These are phyloP conservation scores for Akanthomyces muscarius DNA, from an alignment of 2,329 filamentous ascomycete species.

Conservation along the genomic window DNA sequence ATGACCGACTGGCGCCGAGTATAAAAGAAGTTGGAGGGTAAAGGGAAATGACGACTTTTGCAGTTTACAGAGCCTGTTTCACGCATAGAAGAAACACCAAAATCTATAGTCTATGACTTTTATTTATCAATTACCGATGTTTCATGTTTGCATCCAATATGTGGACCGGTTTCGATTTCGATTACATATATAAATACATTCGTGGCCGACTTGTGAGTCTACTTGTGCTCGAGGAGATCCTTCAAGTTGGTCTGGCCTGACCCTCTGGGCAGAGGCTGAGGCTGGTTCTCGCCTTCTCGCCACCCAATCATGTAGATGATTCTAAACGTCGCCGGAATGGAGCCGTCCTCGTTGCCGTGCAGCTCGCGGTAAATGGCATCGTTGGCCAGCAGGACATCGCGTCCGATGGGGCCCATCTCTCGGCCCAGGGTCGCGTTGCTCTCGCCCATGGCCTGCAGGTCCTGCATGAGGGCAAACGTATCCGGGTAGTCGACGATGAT, in stretches of 20 bases:
- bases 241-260: conserved; percentile 86
- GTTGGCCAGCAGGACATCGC: conserved; percentile 81
- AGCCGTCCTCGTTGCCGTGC: conserved; percentile 76
- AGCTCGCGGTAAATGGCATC: conserved; percentile 85
- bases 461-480: conserved; percentile 84
- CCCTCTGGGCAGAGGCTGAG: conserved; percentile 74
- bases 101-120: not conserved
- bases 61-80: conserved; percentile 4
- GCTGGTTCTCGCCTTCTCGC: conserved; percentile 78
- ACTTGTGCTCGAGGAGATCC: conserved; percentile 61
- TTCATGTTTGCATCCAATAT: not conserved
- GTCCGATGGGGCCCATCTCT: conserved; percentile 70
- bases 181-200: conserved; percentile 12
- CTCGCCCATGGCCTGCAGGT: conserved; percentile 95
- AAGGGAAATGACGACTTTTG: not conserved
- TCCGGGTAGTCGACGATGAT: conserved; percentile 93
- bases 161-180: not conserved
- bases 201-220: conserved; percentile 13
- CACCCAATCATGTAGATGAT: conserved; percentile 99
- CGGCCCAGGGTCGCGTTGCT: conserved; percentile 83
- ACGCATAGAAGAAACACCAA: not conserved
- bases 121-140: not conserved
- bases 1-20: conserved; percentile 94
- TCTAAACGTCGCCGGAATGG: conserved; percentile 84
- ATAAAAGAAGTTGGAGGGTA: conserved; percentile 19